These are phyloP conservation scores for Fusarium pseudocircinatum DNA, from an alignment of 2,329 filamentous ascomycete species.

Conservation along the genomic window DNA sequence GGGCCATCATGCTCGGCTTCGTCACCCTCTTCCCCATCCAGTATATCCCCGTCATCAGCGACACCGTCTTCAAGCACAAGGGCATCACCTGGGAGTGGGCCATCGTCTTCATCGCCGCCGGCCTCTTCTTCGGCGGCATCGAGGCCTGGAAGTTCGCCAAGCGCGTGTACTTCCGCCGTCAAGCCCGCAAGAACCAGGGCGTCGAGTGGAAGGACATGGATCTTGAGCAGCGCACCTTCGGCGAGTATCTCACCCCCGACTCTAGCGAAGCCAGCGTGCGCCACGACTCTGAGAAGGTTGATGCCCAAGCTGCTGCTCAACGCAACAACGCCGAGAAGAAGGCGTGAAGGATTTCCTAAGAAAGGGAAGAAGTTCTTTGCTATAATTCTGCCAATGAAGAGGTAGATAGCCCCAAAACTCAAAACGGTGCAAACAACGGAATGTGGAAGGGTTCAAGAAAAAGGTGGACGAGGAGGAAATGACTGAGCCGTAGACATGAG, in stretches of 20 bases:
- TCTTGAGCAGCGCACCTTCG: conserved; percentile 53
- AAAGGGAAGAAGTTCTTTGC: neutral
- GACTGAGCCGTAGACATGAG: conserved; percentile 37
- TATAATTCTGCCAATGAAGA: neutral
- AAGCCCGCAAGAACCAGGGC: conserved; percentile 37
- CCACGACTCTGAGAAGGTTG: conserved; percentile 39
- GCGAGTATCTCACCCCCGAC: conserved; percentile 48
- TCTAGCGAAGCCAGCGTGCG: conserved; percentile 43
- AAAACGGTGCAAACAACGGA: conserved; percentile 18
- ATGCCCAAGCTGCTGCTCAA: conserved; percentile 12
- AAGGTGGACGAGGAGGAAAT: conserved; percentile 43
- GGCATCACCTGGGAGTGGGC: conserved; percentile 72
- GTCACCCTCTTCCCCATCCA: conserved; percentile 61
- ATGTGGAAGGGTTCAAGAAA: conserved; percentile 24
- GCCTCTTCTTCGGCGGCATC: conserved; percentile 66
- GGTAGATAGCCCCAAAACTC: conserved; percentile 3
- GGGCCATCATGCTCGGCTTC: conserved; percentile 63
- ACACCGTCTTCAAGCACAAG: conserved; percentile 67
- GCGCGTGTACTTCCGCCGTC: conserved; percentile 53
- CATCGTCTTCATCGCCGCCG: conserved; percentile 63
- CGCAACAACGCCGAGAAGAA: conserved; percentile 31
- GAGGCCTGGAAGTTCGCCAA: conserved; percentile 70
- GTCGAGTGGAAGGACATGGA: conserved; percentile 51
- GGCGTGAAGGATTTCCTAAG: conserved; percentile 17
- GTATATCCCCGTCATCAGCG: conserved; percentile 70